phyloP scores from a whole-genome alignment of 768 basidiomycete genomes.

The Suillus spraguei region DNA sequence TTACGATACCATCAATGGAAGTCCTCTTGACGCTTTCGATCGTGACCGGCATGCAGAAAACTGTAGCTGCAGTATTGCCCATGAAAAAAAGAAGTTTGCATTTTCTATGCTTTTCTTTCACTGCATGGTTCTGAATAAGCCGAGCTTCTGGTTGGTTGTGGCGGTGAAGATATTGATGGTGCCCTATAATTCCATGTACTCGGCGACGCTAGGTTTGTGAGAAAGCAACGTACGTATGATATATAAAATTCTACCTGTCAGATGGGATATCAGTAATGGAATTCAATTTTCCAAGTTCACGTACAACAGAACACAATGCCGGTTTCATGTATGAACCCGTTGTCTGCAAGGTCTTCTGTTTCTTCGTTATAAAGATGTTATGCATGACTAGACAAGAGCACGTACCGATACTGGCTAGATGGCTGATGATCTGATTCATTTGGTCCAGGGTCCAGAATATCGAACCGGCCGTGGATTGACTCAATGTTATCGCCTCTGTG shows the following conservation, averaged over 20 bases:
- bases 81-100: not conserved
- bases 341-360: not conserved
- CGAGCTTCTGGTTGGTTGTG: conserved; percentile 2
- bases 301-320: not conserved
- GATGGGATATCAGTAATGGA: not conserved
- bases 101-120: not conserved
- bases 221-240: not conserved
- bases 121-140: not conserved
- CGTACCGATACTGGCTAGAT: not conserved
- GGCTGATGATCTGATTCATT: not conserved
- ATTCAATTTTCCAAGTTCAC: not conserved
- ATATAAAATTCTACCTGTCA: conserved; percentile 2
- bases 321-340: not conserved
- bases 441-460: conserved; percentile 6
- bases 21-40: not conserved
- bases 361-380: not conserved
- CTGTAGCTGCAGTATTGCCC: not conserved
- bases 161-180: not conserved
- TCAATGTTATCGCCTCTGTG: not conserved
- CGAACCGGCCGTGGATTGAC: not conserved
- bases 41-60: not conserved
- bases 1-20: not conserved
- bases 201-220: not conserved
- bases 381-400: not conserved
- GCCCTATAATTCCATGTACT: not conserved